Percentiles rank a stretch among this genome's conserved stretches.
Conservation (phyloP, 495 filamentous ascomycete genomes). For the Haplographium delicatum region DNA sequence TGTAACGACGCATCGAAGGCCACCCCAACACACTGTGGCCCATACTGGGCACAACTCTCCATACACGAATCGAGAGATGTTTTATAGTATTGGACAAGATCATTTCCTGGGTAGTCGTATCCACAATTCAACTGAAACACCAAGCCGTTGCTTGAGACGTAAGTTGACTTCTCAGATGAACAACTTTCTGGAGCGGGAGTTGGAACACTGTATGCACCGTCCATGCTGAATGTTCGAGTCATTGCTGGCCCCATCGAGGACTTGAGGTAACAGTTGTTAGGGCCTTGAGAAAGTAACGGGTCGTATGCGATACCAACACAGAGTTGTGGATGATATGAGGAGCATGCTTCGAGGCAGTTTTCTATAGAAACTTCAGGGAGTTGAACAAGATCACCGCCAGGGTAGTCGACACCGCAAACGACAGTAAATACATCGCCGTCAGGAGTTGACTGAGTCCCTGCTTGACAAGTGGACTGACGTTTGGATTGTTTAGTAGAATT, state of each 20-base stretch:
- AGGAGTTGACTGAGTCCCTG: background rate
- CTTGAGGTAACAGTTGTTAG: background rate
- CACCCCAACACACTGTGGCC: background rate
- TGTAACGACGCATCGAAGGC: background rate
- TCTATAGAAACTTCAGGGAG: background rate
- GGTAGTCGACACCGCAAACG: background rate
- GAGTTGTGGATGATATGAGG: background rate
- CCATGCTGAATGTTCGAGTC: background rate
- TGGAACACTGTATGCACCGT: background rate
- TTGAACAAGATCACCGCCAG: background rate
- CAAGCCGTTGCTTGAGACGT: background rate
- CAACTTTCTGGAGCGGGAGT: background rate
- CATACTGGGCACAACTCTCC: background rate
- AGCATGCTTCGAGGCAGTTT: background rate
- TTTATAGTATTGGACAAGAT: background rate
- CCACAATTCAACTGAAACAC: background rate
- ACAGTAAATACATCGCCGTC: background rate
- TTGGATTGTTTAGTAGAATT: too few species aligned
- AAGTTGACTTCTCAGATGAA: background rate
- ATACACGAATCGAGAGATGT: background rate
- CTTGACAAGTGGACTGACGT: too few species aligned
- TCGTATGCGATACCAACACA: background rate
- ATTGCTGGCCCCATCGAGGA: background rate
- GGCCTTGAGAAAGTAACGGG: background rate
- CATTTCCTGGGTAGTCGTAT: background rate